Evolutionary conservation across 2,329 filamentous ascomycete species (phyloP).

Genomic region (Tothia fuscella): DNA sequence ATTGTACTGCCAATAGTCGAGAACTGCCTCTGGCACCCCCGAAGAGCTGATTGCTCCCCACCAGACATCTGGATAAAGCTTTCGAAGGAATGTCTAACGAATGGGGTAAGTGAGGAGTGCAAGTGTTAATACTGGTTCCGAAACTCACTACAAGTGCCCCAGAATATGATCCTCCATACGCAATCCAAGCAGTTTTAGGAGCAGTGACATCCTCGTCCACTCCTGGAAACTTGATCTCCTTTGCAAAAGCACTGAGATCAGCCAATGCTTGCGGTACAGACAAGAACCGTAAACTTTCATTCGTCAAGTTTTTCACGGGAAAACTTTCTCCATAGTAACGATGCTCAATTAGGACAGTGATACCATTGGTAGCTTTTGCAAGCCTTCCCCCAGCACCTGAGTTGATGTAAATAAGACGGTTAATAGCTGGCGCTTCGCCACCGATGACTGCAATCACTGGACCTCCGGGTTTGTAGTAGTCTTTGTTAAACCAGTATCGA

Average conservation of each 20-base stretch:
- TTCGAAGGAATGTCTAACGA: conserved; percentile 64
- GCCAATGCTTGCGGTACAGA: conserved; percentile 73
- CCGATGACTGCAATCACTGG: conserved; percentile 67
- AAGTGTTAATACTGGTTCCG: not conserved
- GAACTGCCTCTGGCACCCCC: conserved; percentile 64
- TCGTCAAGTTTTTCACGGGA: conserved; percentile 53
- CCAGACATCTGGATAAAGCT: conserved; percentile 65
- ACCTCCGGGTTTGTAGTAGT: conserved; percentile 62
- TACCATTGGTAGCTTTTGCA: conserved; percentile 55
- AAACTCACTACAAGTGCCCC: conserved; percentile 50
- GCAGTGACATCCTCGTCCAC: conserved; percentile 59
- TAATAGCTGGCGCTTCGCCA: conserved; percentile 56
- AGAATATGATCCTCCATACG: conserved; percentile 75
- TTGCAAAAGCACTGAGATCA: conserved; percentile 69
- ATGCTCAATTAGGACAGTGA: conserved; percentile 75
- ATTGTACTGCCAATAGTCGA: conserved; percentile 59
- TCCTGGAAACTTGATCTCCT: conserved; percentile 58
- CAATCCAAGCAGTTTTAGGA: conserved; percentile 55
- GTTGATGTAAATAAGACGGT: conserved; percentile 56
- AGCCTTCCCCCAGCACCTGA: conserved; percentile 66
- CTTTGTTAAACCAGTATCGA: conserved; percentile 74
- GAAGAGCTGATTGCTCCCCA: conserved; percentile 72
- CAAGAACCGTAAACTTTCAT: conserved; percentile 64
- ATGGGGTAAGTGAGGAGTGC: not conserved
- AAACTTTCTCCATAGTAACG: conserved; percentile 74